These are phyloP conservation scores for Daldinia bambusicola DNA, from an alignment of 495 filamentous ascomycete genomes.

Conservation along the genomic window DNA sequence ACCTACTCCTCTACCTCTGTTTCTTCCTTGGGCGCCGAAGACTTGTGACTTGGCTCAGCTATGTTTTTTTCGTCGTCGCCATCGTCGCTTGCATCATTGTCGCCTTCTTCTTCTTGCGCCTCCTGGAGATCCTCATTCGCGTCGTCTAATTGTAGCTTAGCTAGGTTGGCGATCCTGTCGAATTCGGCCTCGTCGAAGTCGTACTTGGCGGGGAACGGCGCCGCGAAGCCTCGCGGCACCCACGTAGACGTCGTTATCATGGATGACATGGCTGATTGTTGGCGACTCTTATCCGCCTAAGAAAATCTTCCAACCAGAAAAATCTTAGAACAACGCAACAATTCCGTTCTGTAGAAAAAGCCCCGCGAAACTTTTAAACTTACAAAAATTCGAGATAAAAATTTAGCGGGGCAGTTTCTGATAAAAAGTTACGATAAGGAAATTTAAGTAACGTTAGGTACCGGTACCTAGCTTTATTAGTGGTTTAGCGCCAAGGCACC, in stretches of 20 bases:
- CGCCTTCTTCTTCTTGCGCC: constrained; percentile 60
- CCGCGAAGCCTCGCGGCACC: constrained; percentile 94
- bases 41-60: constrained; percentile 44
- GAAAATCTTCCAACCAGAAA: neutral
- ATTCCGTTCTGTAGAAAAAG: constrained; percentile 6
- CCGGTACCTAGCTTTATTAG: neutral
- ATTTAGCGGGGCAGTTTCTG: constrained; percentile 43
- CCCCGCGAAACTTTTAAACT: constrained; percentile 48
- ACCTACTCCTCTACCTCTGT: constrained; percentile 50
- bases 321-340: neutral
- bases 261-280: constrained; percentile 45
- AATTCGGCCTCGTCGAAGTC: constrained; percentile 94
- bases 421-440: constrained; percentile 18
- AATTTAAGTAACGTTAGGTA: neutral
- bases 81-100: constrained; percentile 44
- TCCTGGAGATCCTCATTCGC: constrained; percentile 85
- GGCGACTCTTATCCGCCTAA: constrained; percentile 4
- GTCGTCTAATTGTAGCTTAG: constrained; percentile 91
- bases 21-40: constrained; percentile 42
- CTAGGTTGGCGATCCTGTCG: constrained; percentile 86
- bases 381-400: constrained; percentile 38
- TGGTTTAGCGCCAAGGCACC: neutral
- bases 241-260: constrained; percentile 96
- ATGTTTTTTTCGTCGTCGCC: constrained; percentile 34
- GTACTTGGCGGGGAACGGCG: constrained; percentile 89